Base-by-base conservation (phyloP, 345 rosid genomes). In the Salix brachista region DNA sequence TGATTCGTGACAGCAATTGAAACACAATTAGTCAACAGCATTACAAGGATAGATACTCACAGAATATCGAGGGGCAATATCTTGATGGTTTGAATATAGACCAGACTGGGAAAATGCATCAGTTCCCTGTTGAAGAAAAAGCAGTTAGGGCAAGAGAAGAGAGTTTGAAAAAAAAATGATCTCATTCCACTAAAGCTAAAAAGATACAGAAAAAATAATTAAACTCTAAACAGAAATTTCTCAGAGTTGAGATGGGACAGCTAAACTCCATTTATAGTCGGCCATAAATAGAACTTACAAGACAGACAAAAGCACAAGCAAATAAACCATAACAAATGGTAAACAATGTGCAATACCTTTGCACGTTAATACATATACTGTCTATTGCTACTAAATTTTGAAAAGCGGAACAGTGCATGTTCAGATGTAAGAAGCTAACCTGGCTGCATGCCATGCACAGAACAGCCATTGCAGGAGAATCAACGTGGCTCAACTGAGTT, bases 91-190 rank as follows among this genome's bases (percentile, higher is more conserved):
- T 21, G 97, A 95, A 78, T 95, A 95, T 5, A 95, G 77, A 75
- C 97, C 97, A 72, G 99, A 95, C 77, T 93, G 99, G 5, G 96
- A 95, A 78, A 95, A 95, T n/a, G 97, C 97, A 86, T 95, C 99
- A 48, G 88, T 85, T 72, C 99, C 97, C 91, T 91, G 37, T 67
- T 75, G 39, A 71, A 64, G 62, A 54, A 25, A 4, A 66, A 30
- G 39, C 19, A 25, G 14, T 46, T 16, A 34, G 42, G 3, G 21
- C 4, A 25, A 25, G 21, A 50, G 25, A 14, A 30, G 26, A 26
- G 28, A 77, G 7, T 39, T n/a, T 44, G 3, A 5, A 26, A 5
- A 34, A 67, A 28, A 75, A 28, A n/a, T 23, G 8, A 12, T 60
- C 34, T 39, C 36, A n/a, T 56, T 58, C 39, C 62, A 58, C 62